Evolutionary conservation across 2,329 filamentous ascomycete species (phyloP).

Genomic region (Malbranchea zuffiana): DNA sequence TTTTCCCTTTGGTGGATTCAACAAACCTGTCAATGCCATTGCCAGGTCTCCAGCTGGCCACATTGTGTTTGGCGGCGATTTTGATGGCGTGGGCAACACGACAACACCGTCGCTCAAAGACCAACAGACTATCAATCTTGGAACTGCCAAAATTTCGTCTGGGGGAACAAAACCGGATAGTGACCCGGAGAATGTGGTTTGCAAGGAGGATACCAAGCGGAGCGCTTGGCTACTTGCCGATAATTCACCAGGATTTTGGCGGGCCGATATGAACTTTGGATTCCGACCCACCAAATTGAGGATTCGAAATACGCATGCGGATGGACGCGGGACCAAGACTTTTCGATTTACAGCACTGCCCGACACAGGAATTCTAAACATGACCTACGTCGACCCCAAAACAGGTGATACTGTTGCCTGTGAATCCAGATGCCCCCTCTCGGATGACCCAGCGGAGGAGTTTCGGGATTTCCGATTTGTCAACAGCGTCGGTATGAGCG

Average conservation of each 20-base stretch:
- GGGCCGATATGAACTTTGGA: constrained; percentile 68
- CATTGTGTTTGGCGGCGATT: constrained; percentile 83
- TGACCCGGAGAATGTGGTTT: constrained; percentile 72
- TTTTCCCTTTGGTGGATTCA: constrained; percentile 86
- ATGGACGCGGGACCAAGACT: constrained; percentile 76
- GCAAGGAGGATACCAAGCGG: constrained; percentile 50
- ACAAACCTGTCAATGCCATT: constrained; percentile 81
- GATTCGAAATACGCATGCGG: constrained; percentile 73
- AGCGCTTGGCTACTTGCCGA: constrained; percentile 75
- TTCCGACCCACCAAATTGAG: constrained; percentile 81
- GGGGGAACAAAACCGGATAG: constrained; percentile 52
- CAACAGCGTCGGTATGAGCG: constrained; percentile 75
- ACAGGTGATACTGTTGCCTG: constrained; percentile 60
- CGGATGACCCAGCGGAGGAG: constrained; percentile 50
- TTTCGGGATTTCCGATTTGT: constrained; percentile 91
- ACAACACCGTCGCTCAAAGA: constrained; percentile 48
- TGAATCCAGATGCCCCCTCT: constrained; percentile 75
- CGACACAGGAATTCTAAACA: constrained; percentile 86
- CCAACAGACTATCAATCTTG: constrained; percentile 73
- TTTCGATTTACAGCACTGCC: constrained; percentile 80
- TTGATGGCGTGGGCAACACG: constrained; percentile 77
- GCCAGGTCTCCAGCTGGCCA: constrained; percentile 67
- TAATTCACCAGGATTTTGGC: constrained; percentile 66
- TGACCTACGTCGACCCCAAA: constrained; percentile 71
- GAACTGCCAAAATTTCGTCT: constrained; percentile 61